Conservation (phyloP, 352 stramenopile genomes). For the Thalassiosira livingstoniorum region DNA sequence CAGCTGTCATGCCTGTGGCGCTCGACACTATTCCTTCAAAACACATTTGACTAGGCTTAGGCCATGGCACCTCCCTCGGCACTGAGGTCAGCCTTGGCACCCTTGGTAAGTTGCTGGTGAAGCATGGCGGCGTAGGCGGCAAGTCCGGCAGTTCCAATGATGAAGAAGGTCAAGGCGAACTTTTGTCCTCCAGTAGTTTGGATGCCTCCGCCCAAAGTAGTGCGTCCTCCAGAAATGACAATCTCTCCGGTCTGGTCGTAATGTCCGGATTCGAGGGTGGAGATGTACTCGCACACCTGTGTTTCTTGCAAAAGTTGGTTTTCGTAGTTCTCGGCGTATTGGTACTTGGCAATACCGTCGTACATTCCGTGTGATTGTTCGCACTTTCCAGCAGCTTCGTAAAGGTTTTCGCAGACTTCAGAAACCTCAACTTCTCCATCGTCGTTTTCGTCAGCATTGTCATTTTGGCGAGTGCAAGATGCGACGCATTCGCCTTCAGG, state of each 20-base stretch:
- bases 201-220: background rate
- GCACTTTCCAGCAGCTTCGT: constrained; percentile 58
- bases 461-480: background rate
- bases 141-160: constrained; percentile 66
- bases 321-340: constrained; percentile 48
- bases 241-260: constrained; percentile 78
- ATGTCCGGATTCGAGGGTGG: constrained; percentile 62
- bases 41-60: too few relatives aligned
- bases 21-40: too few relatives aligned
- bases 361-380: constrained; percentile 39
- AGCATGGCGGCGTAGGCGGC: constrained; percentile 26
- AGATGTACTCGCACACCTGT: constrained; percentile 66
- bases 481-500: constrained; percentile 24
- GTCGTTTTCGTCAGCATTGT: constrained; percentile 24
- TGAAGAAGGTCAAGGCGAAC: constrained; percentile 81
- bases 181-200: constrained; percentile 74
- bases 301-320: constrained; percentile 69
- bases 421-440: constrained; percentile 17
- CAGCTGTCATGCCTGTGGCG: too few relatives aligned
- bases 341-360: constrained; percentile 12
- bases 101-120: constrained; percentile 15
- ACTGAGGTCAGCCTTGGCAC: background rate
- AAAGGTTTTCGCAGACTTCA: constrained; percentile 55
- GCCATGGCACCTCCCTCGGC: background rate
- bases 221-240: constrained; percentile 48